These are phyloP conservation scores for Ophiostoma himal-ulmi DNA, from an alignment of 2,329 filamentous ascomycete species.

Conservation along the genomic window DNA sequence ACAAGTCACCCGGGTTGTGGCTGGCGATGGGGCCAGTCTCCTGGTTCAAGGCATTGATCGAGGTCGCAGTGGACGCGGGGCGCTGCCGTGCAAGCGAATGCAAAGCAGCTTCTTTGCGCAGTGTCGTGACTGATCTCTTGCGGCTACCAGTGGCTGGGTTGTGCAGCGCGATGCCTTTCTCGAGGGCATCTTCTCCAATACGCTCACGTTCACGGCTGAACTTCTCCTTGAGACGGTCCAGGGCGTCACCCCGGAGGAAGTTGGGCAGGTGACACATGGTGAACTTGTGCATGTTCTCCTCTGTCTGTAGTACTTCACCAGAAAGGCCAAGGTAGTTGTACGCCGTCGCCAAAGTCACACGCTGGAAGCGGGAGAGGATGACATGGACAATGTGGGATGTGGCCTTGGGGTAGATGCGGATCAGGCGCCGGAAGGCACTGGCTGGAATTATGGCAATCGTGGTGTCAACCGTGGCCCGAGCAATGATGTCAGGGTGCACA, in stretches of 20 bases:
- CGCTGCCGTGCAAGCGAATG: constrained; percentile 54
- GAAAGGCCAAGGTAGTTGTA: constrained; percentile 92
- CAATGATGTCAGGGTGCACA: constrained; percentile 92
- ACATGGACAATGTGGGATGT: constrained; percentile 97
- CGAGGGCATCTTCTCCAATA: constrained; percentile 70
- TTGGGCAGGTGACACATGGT: constrained; percentile 90
- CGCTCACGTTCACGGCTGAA: constrained; percentile 77
- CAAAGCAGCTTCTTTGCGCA: constrained; percentile 73
- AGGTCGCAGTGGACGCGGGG: constrained; percentile 40
- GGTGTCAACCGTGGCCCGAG: constrained; percentile 90
- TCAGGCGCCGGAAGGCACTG: constrained; percentile 87
- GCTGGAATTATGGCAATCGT: constrained; percentile 98
- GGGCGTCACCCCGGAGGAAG: constrained; percentile 73
- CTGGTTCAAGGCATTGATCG: constrained; percentile 38
- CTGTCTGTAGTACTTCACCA: constrained; percentile 84
- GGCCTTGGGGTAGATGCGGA: constrained; percentile 89
- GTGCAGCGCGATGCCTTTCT: constrained; percentile 91
- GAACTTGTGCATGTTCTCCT: constrained; percentile 89
- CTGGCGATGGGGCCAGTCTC: constrained; percentile 43
- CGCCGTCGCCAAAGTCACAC: constrained; percentile 89
- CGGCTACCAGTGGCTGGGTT: constrained; percentile 64
- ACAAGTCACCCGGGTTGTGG: constrained; percentile 68
- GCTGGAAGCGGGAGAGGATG: constrained; percentile 86
- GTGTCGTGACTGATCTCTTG: constrained; percentile 63
- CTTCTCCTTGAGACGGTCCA: constrained; percentile 86